A percentile compares a stretch with the other conserved stretches of the same genome.
These are phyloP conservation scores for Poa pratensis DNA, from an alignment of 176 grass and related monocot species.

Conservation along the genomic window DNA sequence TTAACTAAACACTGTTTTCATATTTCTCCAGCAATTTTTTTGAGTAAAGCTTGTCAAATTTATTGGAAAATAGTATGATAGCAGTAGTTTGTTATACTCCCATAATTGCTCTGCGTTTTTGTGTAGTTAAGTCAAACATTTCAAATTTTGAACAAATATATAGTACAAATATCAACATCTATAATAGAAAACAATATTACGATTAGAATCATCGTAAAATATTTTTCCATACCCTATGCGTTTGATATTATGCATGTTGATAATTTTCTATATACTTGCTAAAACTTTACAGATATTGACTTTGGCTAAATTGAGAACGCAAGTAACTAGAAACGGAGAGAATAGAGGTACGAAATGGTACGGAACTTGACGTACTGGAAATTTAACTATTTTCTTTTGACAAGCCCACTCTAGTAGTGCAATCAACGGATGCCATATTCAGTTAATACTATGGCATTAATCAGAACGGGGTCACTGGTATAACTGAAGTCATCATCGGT, in stretches of 20 bases:
- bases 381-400: not conserved
- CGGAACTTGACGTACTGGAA: not conserved
- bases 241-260: too few relatives aligned
- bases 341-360: not conserved
- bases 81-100: not conserved
- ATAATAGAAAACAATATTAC: too few relatives aligned
- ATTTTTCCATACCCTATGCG: too few relatives aligned
- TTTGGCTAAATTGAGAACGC: too few relatives aligned
- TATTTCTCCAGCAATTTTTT: not conserved
- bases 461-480: not conserved
- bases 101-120: too few relatives aligned
- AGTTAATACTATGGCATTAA: conserved; percentile 28
- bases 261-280: too few relatives aligned
- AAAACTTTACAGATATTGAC: too few relatives aligned
- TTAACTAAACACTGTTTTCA: not conserved
- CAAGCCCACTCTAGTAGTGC: not conserved
- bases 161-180: too few relatives aligned
- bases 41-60: conserved; percentile 4
- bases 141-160: too few relatives aligned
- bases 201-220: too few relatives aligned
- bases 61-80: not conserved
- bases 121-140: too few relatives aligned
- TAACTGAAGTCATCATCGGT: conserved; percentile 6
- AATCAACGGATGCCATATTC: conserved; percentile 27
- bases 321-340: too few relatives aligned